These are phyloP conservation scores for Tardiomyces blankii DNA, from an alignment of 1,139 yeast genomes.

Conservation along the genomic window DNA sequence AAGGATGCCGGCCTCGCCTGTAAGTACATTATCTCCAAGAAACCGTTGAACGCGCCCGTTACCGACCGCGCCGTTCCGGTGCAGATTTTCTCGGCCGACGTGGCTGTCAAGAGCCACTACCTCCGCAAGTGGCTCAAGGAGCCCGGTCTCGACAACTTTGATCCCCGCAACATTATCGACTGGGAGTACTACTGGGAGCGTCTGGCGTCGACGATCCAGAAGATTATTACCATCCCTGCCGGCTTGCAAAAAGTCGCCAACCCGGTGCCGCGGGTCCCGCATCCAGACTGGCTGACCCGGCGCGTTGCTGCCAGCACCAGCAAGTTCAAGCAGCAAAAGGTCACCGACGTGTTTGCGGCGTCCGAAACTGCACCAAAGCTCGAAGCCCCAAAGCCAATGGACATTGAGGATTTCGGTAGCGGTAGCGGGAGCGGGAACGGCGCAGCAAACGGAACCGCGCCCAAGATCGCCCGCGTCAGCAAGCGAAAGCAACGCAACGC, in stretches of 20 bases:
- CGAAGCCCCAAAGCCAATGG: conserved; percentile 26
- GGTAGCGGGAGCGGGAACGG: conserved; percentile 23
- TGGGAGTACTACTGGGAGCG: conserved; percentile 92
- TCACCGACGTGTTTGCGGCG: conserved; percentile 44
- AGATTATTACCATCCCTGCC: conserved; percentile 94
- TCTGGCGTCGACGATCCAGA: conserved; percentile 85
- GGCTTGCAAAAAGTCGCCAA: conserved; percentile 83
- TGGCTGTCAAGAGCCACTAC: conserved; percentile 45
- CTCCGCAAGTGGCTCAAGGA: conserved; percentile 83
- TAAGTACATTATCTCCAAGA: conserved; percentile 80
- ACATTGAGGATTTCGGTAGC: conserved; percentile 67
- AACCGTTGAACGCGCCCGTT: conserved; percentile 79
- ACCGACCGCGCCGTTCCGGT: conserved; percentile 97
- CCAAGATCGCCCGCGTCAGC: conserved; percentile 6
- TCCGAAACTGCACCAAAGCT: conserved; percentile 3
- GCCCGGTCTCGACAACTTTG: conserved; percentile 66
- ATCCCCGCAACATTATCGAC: conserved; percentile 81
- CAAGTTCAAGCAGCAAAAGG: conserved; percentile 57
- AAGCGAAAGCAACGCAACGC: conserved; percentile 8
- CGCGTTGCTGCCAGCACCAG: conserved; percentile 51
- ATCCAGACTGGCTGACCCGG: conserved; percentile 86
- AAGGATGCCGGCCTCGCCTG: conserved; percentile 95
- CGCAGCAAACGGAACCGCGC: conserved; percentile 9
- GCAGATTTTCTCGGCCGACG: conserved; percentile 83
- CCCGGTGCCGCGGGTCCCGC: conserved; percentile 90